Conservation (phyloP, 805 yeast genomes). For the Vanderwaltozyma tropicalis region DNA sequence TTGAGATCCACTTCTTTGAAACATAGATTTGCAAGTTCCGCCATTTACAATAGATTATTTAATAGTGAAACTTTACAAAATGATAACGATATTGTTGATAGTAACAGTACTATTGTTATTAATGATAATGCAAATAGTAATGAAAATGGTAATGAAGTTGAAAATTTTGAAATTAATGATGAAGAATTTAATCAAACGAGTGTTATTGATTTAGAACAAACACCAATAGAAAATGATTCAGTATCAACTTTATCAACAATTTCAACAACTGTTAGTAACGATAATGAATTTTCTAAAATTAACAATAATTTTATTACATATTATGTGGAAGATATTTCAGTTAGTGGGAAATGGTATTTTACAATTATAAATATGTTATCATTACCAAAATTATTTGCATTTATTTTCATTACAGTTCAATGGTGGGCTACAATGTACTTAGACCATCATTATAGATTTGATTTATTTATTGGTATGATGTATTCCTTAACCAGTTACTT, state of each 20-base stretch:
- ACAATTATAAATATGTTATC: constrained; percentile 18
- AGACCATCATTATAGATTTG: constrained; percentile 64
- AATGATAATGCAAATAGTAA: too few species aligned
- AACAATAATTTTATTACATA: constrained; percentile 2
- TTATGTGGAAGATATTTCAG: constrained; percentile 9
- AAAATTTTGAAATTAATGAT: background rate
- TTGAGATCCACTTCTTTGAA: constrained; percentile 25
- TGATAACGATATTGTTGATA: too few species aligned
- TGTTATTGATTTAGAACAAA: background rate
- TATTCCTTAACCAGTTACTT: constrained; percentile 41
- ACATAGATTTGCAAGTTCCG: constrained; percentile 10
- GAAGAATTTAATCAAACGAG: background rate
- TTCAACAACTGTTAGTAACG: background rate
- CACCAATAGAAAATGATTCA: background rate
- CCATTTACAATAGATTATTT: background rate
- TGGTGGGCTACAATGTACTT: constrained; percentile 72
- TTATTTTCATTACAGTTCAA: constrained; percentile 41
- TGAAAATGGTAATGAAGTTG: too few species aligned
- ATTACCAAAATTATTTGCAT: constrained; percentile 27
- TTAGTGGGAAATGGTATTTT: constrained; percentile 15
- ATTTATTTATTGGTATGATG: constrained; percentile 43
- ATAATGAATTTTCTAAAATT: background rate
- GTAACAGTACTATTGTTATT: too few species aligned
- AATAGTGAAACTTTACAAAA: too few species aligned
- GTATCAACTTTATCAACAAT: background rate